These are phyloP conservation scores for Trichoderma guizhouense DNA, from an alignment of 2,329 filamentous ascomycete species.

Conservation along the genomic window DNA sequence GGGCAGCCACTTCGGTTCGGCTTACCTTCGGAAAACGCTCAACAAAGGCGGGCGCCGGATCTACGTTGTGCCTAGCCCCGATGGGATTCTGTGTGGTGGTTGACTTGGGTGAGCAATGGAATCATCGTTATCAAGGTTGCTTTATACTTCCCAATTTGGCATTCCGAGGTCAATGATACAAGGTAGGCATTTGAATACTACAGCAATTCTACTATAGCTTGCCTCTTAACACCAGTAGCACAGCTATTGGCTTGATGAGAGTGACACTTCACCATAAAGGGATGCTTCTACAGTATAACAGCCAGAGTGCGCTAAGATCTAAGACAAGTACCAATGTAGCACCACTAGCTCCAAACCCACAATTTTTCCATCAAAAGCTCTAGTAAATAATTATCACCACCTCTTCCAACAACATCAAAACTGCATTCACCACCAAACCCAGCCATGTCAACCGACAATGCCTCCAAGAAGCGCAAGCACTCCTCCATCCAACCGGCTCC, in stretches of 20 bases:
- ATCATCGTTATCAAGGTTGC: neutral
- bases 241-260: neutral
- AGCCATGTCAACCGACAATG: slow-evolving; percentile 14
- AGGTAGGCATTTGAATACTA: neutral
- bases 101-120: too few species aligned
- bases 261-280: neutral
- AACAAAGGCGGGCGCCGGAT: neutral
- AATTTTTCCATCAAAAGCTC: slow-evolving; percentile 6
- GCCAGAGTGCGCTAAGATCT: neutral
- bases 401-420: neutral
- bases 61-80: neutral
- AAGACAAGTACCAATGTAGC: neutral
- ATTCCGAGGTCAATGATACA: neutral
- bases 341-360: slow-evolving; percentile 8
- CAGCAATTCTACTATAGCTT: neutral
- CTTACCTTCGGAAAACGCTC: neutral
- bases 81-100: neutral
- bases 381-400: neutral
- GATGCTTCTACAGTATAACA: neutral
- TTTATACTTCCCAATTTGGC: neutral
- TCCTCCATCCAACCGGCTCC: neutral
- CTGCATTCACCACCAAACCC: neutral
- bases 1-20: slow-evolving; percentile 7
- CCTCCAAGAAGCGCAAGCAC: slow-evolving; percentile 18
- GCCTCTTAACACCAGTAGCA: neutral